phyloP scores from a whole-genome alignment of 2,329 filamentous ascomycete species.

The Trichoderma sp. region DNA sequence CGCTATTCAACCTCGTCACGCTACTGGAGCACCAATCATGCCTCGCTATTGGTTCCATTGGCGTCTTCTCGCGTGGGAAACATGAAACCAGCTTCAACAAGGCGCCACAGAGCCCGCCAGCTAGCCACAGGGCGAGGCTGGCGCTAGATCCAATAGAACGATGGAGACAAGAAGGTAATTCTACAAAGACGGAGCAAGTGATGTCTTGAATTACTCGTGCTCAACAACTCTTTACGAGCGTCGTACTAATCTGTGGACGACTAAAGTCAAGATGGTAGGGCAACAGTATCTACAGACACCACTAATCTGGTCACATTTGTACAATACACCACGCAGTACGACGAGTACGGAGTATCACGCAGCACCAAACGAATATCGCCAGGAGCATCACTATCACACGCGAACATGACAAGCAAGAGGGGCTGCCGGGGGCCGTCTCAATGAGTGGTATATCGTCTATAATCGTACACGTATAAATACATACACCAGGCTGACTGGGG shows the following conservation, averaged over 20 bases:
- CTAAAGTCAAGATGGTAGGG: neutral
- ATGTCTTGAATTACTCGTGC: slow-evolving; percentile 11
- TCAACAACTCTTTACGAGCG: neutral
- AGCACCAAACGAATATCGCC: neutral
- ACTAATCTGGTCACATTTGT: neutral
- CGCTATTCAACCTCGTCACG: slow-evolving; percentile 2
- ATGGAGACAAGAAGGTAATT: neutral
- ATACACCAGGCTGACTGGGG: neutral
- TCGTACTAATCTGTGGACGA: neutral
- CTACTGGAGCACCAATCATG: slow-evolving; percentile 5
- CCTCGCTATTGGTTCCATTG: neutral
- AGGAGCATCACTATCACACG: neutral
- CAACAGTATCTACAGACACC: neutral
- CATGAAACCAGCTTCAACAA: slow-evolving; percentile 10
- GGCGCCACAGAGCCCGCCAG: neutral
- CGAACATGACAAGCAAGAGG: neutral
- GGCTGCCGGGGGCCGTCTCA: neutral
- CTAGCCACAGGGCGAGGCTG: slow-evolving; percentile 6
- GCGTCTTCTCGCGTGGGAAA: slow-evolving; percentile 11
- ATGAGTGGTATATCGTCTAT: slow-evolving; percentile 19
- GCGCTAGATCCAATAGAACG: slow-evolving; percentile 4
- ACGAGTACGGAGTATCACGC: neutral
- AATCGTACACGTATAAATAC: slow-evolving; percentile 5
- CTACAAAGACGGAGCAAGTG: neutral
- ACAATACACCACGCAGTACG: neutral